Evolutionary conservation across 106 monocot genomes (phyloP), one percentile per base, ranked within the genome.

Genomic region (Posidonia australis): DNA sequence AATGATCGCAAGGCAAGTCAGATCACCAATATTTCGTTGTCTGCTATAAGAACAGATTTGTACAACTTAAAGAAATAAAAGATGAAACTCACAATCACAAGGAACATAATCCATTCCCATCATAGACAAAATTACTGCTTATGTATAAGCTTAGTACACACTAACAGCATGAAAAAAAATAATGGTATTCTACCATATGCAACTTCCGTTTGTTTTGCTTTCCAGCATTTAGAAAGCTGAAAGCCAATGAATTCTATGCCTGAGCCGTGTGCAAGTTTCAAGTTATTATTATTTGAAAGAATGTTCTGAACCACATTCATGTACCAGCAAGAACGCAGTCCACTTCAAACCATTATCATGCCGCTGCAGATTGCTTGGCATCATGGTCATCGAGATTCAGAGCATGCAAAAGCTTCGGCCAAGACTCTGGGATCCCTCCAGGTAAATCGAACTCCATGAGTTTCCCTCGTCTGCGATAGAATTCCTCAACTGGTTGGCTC

Each of bases 361-460:
- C 80, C 28, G 78, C 78, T 19, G 71, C 84, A 0, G 81, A 78
- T 69, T 75, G 71, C 68, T 85, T 81, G 44, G 58, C 59, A 17
- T 72, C 72, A 41, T 70, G 81, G 26, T 81, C 81, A 19, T 77
- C 75, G n/a, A 85, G 64, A 57, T 78, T 74, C 63, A 85, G 65
- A 9, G 74, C 80, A 55, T 58, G 70, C 61, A 85, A 65, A 21
- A 85, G 72, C 74, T 81, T 85, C 4, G 84, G 81, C 84, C 84
- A 85, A 1, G 84, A 78, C n/a, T 81, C 84, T 1, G 84, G 72
- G 7, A 85, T 85, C 14, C 84, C 84, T 44, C 84, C 84, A 0
- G 84, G 84, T 36, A 85, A 57, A 65, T 85, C 68, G 29, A 85
- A 85, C 55, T 81, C 77, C 54, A 81, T 43, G 10, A 85, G 78